A percentile compares a stretch with the other conserved stretches of the same genome.
Evolutionary conservation across 768 basidiomycete species (phyloP).

Genomic region (Mycena haematopus): DNA sequence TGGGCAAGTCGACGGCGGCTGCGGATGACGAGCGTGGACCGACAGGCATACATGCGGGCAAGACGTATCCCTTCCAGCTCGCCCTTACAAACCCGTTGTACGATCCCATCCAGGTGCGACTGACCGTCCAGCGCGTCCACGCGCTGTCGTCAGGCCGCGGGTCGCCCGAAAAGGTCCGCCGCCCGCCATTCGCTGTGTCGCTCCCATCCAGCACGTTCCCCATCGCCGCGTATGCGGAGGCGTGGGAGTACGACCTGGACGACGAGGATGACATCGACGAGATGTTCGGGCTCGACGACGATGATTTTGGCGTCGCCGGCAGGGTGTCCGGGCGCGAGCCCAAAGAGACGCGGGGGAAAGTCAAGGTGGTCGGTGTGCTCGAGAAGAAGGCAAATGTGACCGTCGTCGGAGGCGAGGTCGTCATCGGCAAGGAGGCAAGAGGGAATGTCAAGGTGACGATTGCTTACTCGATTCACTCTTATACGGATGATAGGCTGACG

Average conservation of each 20-base stretch:
- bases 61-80: slow-evolving; percentile 87
- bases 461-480: background rate
- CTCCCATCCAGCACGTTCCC: slow-evolving; percentile 81
- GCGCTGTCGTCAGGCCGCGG: slow-evolving; percentile 6
- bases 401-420: slow-evolving; percentile 86
- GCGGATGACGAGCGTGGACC: slow-evolving; percentile 47
- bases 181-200: slow-evolving; percentile 80
- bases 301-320: slow-evolving; percentile 61
- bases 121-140: slow-evolving; percentile 78
- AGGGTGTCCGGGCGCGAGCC: slow-evolving; percentile 42
- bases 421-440: slow-evolving; percentile 78
- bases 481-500: background rate
- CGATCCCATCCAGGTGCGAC: slow-evolving; percentile 91
- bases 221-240: slow-evolving; percentile 91
- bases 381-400: slow-evolving; percentile 92
- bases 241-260: slow-evolving; percentile 94
- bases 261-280: slow-evolving; percentile 86
- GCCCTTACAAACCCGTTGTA: slow-evolving; percentile 94
- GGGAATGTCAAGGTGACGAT: slow-evolving; percentile 80
- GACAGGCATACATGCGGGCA: slow-evolving; percentile 68
- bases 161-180: slow-evolving; percentile 59
- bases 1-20: slow-evolving; percentile 47
- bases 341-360: slow-evolving; percentile 46
- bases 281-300: slow-evolving; percentile 77
- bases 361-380: slow-evolving; percentile 77